Evolutionary conservation across 1,284 basidiomycete species (phyloP).

Genomic region (Mycena citricolor): DNA sequence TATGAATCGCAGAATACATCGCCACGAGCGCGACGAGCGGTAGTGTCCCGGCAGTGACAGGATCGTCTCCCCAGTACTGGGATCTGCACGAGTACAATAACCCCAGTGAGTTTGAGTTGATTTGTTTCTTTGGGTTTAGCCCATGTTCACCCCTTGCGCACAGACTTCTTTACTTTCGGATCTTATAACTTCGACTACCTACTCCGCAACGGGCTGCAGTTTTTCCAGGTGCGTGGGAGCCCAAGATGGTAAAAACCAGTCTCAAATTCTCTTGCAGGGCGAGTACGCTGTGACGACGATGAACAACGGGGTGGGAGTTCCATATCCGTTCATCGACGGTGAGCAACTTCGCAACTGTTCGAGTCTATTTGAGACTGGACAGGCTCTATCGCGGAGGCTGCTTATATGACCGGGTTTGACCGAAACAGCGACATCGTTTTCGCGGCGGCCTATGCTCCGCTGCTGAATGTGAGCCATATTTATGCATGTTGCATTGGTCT

Average conservation of each 20-base stretch:
- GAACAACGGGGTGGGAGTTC: background rate
- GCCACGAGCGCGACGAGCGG: too few relatives aligned
- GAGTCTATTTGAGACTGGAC: too few relatives aligned
- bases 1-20: too few relatives aligned
- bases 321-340: background rate
- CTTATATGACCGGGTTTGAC: constrained; percentile 73
- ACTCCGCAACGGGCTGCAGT: constrained; percentile 48
- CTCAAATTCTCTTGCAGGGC: background rate
- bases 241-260: too few relatives aligned
- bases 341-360: too few relatives aligned
- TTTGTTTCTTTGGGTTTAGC: too few relatives aligned
- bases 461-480: constrained; percentile 31
- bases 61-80: too few relatives aligned
- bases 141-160: too few relatives aligned
- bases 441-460: constrained; percentile 65
- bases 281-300: background rate
- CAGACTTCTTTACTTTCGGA: constrained; percentile 27
- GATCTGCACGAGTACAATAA: too few relatives aligned
- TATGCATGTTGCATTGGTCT: too few relatives aligned
- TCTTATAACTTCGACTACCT: constrained; percentile 26
- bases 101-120: too few relatives aligned
- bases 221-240: constrained; percentile 65
- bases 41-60: too few relatives aligned
- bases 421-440: constrained; percentile 52
- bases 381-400: constrained; percentile 56